These are phyloP conservation scores for Metschnikowia vanudenii DNA, from an alignment of 805 yeast species.

Conservation along the genomic window DNA sequence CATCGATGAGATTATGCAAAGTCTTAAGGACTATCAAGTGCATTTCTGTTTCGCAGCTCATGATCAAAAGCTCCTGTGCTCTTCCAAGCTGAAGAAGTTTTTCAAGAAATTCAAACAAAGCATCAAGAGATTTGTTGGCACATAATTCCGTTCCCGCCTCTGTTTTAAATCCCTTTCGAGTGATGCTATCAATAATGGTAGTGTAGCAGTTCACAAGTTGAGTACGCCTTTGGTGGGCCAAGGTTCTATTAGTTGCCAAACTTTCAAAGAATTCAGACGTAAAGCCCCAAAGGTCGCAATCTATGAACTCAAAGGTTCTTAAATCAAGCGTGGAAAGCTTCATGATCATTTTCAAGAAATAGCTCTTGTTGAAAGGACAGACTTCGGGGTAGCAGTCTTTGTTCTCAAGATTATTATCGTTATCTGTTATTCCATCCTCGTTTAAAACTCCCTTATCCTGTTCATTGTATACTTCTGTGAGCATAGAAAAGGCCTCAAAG, in stretches of 20 bases:
- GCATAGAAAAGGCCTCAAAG: conserved; percentile 43
- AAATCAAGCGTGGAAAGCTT: conserved; percentile 54
- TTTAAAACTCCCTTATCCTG: background rate
- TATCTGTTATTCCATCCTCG: background rate
- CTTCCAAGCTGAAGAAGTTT: conserved; percentile 37
- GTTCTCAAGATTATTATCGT: no score
- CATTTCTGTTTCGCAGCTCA: conserved; percentile 66
- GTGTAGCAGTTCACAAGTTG: conserved; percentile 53
- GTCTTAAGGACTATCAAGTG: conserved; percentile 61
- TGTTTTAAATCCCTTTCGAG: conserved; percentile 40
- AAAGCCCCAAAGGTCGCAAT: conserved; percentile 45
- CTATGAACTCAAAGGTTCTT: conserved; percentile 45
- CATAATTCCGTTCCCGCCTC: conserved; percentile 20
- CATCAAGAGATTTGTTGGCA: conserved; percentile 41
- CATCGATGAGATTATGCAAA: conserved; percentile 70
- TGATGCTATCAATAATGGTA: conserved; percentile 42
- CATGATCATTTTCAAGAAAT: conserved; percentile 52
- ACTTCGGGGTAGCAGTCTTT: conserved; percentile 17
- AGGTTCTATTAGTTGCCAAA: conserved; percentile 43
- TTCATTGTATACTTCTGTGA: conserved; percentile 43
- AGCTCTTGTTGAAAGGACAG: conserved; percentile 57
- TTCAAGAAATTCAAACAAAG: conserved; percentile 47
- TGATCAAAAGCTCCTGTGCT: conserved; percentile 44
- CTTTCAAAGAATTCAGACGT: conserved; percentile 47
- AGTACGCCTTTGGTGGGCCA: conserved; percentile 44